Evolutionary conservation across 2,329 filamentous ascomycete genomes (phyloP).

Genomic region (Arthroderma uncinatum): DNA sequence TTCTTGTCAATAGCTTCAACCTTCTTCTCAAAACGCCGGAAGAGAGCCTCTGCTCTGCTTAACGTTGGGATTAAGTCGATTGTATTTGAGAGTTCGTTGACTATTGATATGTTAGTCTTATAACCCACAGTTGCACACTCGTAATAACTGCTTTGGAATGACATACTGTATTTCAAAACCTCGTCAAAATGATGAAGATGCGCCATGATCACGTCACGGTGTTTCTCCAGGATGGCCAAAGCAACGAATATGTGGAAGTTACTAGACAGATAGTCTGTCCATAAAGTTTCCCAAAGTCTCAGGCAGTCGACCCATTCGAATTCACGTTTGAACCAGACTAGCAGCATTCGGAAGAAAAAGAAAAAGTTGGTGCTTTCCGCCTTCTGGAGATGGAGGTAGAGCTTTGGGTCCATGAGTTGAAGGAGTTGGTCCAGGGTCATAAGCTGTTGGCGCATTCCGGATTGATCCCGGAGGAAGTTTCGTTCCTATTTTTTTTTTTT

Average conservation of each 20-base stretch:
- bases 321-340: constrained; percentile 98
- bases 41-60: constrained; percentile 77
- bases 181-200: constrained; percentile 93
- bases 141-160: not conserved
- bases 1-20: constrained; percentile 91
- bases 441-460: constrained; percentile 87
- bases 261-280: constrained; percentile 82
- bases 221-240: constrained; percentile 86
- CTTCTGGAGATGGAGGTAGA: constrained; percentile 79
- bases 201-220: constrained; percentile 90
- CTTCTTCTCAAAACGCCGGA: constrained; percentile 73
- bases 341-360: constrained; percentile 98
- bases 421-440: constrained; percentile 87
- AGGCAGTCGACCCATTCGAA: constrained; percentile 83
- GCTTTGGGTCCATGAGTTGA: constrained; percentile 88
- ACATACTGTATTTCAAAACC: constrained; percentile 84
- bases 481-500: constrained; percentile 48
- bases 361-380: constrained; percentile 98
- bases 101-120: constrained; percentile 36
- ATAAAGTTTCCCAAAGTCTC: constrained; percentile 80
- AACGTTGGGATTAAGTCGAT: constrained; percentile 84
- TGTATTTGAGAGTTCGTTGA: constrained; percentile 87
- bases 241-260: constrained; percentile 94
- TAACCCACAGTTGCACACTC: not conserved
- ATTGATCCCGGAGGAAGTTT: constrained; percentile 91